Conservation (phyloP, 2,329 filamentous ascomycete species). For the Byssoonygena ceratinophila region DNA sequence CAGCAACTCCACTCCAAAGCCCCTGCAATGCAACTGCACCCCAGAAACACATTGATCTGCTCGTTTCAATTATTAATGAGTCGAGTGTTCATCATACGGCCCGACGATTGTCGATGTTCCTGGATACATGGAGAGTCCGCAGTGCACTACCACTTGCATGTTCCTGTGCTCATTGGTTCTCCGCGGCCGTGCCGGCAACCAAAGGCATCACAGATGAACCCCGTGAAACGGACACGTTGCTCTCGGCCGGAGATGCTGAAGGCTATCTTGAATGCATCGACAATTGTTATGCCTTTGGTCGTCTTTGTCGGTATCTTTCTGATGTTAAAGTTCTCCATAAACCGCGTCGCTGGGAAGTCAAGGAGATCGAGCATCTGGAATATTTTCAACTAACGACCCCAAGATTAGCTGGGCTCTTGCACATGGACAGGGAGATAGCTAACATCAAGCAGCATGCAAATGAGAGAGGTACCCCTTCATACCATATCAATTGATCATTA, state of each 20-base stretch:
- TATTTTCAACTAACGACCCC: neutral
- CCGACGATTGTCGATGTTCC: neutral
- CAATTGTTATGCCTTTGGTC: neutral
- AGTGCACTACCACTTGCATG: neutral
- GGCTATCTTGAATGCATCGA: neutral
- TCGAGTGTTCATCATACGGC: neutral
- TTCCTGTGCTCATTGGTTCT: neutral
- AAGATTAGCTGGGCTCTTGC: neutral
- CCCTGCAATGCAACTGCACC: neutral
- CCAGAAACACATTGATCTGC: neutral
- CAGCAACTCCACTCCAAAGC: neutral
- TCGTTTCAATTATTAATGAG: neutral
- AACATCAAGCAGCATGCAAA: neutral
- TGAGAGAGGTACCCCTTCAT: neutral
- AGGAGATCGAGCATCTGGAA: neutral
- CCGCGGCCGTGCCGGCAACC: neutral
- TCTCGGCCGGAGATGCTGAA: neutral
- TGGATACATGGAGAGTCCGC: neutral
- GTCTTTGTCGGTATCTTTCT: neutral
- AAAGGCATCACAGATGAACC: neutral
- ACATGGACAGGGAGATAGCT: neutral
- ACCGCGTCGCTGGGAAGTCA: neutral
- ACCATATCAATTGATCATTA: neutral
- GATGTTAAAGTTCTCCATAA: neutral
- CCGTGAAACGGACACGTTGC: neutral